Conservation (phyloP, 306 rosid genomes). For the Luffa aegyptiaca region DNA sequence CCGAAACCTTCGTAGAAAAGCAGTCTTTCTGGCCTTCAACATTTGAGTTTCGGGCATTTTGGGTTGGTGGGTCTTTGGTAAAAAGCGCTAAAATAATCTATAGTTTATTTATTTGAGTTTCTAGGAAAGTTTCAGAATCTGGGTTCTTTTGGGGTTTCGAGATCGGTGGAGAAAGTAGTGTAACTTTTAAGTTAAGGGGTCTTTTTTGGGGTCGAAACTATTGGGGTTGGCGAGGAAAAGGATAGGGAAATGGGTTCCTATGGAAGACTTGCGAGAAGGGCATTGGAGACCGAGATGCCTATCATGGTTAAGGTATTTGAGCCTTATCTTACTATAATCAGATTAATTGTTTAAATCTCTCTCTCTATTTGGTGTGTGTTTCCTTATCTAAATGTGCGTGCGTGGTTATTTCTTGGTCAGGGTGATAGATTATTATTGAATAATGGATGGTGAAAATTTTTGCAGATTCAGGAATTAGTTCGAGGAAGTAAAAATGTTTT, state of each 20-base stretch:
- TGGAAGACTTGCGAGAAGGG: slow-evolving; percentile 45
- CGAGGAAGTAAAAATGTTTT: slow-evolving; percentile 30
- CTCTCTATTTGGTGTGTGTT: background rate
- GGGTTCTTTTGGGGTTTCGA: slow-evolving; percentile 7
- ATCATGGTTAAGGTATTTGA: slow-evolving; percentile 44
- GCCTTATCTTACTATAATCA: background rate
- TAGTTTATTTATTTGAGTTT: background rate
- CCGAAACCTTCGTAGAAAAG: background rate
- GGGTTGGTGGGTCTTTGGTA: slow-evolving; percentile 8
- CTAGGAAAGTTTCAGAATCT: background rate
- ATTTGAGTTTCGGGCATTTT: background rate
- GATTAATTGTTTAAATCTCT: slow-evolving; percentile 8
- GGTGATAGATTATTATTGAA: slow-evolving; percentile 1
- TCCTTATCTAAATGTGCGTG: background rate
- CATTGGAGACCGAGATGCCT: slow-evolving; percentile 46
- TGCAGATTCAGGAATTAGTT: slow-evolving; percentile 42
- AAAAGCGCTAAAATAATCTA: background rate
- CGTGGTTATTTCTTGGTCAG: background rate
- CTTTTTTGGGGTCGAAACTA: background rate
- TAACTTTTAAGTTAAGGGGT: background rate
- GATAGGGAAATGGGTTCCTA: slow-evolving; percentile 35
- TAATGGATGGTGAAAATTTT: slow-evolving; percentile 6
- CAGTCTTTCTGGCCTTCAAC: background rate
- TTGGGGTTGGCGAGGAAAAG: slow-evolving; percentile 10
- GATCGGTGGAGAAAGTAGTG: slow-evolving; percentile 7